These are phyloP conservation scores for Brassica nigra DNA, from an alignment of 345 rosid genomes.

Conservation along the genomic window DNA sequence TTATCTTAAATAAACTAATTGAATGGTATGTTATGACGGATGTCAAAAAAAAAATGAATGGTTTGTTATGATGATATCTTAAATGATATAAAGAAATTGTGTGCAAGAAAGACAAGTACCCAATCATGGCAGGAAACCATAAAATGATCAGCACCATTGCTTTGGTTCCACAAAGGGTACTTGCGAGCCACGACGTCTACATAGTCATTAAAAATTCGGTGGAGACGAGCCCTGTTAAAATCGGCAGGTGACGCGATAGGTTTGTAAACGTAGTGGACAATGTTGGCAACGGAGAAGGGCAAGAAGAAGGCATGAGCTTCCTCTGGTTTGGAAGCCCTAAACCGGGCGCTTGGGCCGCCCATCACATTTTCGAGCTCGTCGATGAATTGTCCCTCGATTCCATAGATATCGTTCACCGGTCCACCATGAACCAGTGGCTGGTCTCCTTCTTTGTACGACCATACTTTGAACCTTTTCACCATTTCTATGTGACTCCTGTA, in stretches of 20 bases:
- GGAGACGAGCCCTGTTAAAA: slow-evolving; percentile 43
- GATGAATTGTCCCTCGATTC: slow-evolving; percentile 62
- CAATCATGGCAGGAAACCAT: slow-evolving; percentile 71
- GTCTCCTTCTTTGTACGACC: slow-evolving; percentile 67
- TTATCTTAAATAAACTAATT: neutral
- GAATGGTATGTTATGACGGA: neutral
- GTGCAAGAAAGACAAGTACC: slow-evolving; percentile 35
- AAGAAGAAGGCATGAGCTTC: slow-evolving; percentile 57
- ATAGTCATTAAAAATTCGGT: slow-evolving; percentile 48
- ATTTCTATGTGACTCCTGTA: slow-evolving; percentile 63
- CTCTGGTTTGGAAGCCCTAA: slow-evolving; percentile 51
- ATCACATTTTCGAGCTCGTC: slow-evolving; percentile 42
- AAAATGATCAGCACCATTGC: slow-evolving; percentile 65
- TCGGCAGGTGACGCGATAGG: slow-evolving; percentile 42
- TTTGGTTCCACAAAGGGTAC: slow-evolving; percentile 63
- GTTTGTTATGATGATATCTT: neutral
- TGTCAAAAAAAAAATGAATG: neutral
- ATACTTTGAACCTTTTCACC: slow-evolving; percentile 58
- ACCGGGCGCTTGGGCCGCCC: slow-evolving; percentile 37
- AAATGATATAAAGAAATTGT: neutral
- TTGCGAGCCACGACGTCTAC: slow-evolving; percentile 41
- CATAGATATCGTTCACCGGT: slow-evolving; percentile 54
- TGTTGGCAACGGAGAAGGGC: slow-evolving; percentile 52
- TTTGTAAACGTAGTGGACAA: slow-evolving; percentile 46
- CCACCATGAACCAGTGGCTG: slow-evolving; percentile 54